phyloP scores from a whole-genome alignment of 2,329 filamentous ascomycete genomes.

The Hymenoscyphus infarciens region DNA sequence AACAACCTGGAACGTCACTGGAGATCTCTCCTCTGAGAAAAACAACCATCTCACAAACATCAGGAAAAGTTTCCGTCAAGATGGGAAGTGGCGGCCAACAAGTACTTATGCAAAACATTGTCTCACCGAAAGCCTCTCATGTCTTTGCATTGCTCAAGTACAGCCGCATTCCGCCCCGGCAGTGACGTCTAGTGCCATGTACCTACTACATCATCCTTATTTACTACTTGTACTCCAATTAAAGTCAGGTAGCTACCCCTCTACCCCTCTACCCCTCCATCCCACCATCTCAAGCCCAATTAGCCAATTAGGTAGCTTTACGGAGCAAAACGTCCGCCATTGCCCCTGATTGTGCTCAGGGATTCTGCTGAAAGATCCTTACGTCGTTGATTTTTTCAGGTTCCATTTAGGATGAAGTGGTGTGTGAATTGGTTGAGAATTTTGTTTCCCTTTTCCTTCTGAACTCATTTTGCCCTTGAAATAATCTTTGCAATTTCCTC shows the following conservation, averaged over 20 bases:
- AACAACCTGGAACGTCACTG: no score
- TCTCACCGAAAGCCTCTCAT: no score
- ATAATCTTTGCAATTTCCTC: background rate
- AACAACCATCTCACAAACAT: no score
- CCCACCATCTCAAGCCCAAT: background rate
- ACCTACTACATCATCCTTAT: background rate
- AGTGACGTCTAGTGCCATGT: background rate
- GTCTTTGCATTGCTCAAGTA: background rate
- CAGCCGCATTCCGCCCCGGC: background rate
- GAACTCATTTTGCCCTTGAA: no score
- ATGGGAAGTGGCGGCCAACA: no score
- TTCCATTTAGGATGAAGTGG: constrained; percentile 23
- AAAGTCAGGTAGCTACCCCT: background rate
- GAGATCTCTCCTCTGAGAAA: no score
- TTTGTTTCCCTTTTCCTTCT: constrained; percentile 20
- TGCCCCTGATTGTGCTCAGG: background rate
- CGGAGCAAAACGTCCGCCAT: constrained; percentile 5
- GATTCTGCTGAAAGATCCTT: background rate
- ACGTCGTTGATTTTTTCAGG: constrained; percentile 8
- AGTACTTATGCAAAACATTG: no score
- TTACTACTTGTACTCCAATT: background rate
- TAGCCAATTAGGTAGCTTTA: background rate
- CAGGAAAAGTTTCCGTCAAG: no score
- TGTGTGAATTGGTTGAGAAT: constrained; percentile 29
- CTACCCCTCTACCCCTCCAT: background rate